Percentiles rank a stretch among this genome's conserved stretches.
phyloP scores from a whole-genome alignment of 495 filamentous ascomycete genomes.

The Terfezia boudieri region DNA sequence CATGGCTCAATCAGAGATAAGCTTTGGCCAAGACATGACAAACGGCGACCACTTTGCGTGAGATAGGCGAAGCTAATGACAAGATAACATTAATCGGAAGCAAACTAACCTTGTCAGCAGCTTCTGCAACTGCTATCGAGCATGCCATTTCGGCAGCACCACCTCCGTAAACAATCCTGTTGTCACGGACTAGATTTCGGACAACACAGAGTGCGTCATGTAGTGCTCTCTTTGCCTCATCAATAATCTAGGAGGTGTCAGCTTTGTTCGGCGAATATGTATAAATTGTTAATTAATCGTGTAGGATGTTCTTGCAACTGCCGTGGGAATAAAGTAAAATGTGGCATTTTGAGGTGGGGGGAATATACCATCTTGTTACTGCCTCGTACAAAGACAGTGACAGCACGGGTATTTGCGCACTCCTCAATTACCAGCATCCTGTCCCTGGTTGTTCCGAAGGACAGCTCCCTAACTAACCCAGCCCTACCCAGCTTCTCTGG shows the following conservation, averaged over 20 bases:
- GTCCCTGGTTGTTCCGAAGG: conserved; percentile 89
- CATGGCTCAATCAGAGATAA: not conserved
- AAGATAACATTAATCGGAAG: not conserved
- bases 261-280: not conserved
- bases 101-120: conserved; percentile 50
- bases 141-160: conserved; percentile 96
- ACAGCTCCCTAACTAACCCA: conserved; percentile 80
- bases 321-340: not conserved
- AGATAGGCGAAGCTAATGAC: not conserved
- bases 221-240: conserved; percentile 91
- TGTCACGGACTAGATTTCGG: conserved; percentile 84
- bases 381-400: conserved; percentile 85
- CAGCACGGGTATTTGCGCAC: conserved; percentile 90
- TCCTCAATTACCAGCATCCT: conserved; percentile 99
- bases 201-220: conserved; percentile 97
- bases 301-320: not conserved
- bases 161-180: conserved; percentile 95
- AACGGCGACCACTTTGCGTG: not conserved
- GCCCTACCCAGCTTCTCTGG: conserved; percentile 75
- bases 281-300: conserved; percentile 13
- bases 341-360: not conserved
- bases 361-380: conserved; percentile 92
- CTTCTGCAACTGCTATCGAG: conserved; percentile 85
- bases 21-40: not conserved
- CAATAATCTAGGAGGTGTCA: conserved; percentile 49